Conservation (phyloP, 202 grass and related monocot genomes). For the Brachypodium distachyon region DNA sequence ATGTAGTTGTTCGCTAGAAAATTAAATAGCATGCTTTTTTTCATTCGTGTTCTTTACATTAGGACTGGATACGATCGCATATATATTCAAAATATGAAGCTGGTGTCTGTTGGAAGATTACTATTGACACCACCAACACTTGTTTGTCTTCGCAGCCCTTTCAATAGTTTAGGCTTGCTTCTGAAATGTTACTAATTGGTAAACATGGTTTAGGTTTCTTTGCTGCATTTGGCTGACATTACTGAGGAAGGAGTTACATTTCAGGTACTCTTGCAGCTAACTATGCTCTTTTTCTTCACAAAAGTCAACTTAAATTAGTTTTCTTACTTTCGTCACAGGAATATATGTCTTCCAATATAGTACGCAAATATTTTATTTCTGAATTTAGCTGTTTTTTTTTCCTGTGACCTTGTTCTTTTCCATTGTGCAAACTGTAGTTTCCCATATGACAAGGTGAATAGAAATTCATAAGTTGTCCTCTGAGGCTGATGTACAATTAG, state of each 20-base stretch:
- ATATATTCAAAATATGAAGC: not conserved
- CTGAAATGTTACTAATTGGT: constrained; percentile 13
- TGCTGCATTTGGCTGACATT: constrained; percentile 98
- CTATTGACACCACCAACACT: not conserved
- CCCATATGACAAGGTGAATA: not conserved
- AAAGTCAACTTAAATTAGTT: not conserved
- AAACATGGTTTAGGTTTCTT: constrained; percentile 60
- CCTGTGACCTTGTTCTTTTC: not conserved
- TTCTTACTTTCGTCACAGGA: not conserved
- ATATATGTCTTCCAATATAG: not conserved
- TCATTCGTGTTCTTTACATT: not conserved
- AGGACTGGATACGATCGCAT: not conserved
- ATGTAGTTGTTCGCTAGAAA: not conserved
- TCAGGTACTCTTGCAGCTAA: constrained; percentile 51
- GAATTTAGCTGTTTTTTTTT: not conserved
- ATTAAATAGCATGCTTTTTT: not conserved
- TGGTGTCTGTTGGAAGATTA: not conserved
- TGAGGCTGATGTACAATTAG: not conserved
- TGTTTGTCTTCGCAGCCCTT: not conserved
- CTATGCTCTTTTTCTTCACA: not conserved
- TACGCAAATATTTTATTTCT: not conserved
- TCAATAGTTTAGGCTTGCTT: not conserved
- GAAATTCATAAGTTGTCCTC: not conserved
- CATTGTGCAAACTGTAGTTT: not conserved
- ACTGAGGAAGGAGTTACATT: constrained; percentile 96